Percentiles rank a stretch among this genome's conserved stretches.
Evolutionary conservation across 2,329 filamentous ascomycete genomes (phyloP).

Genomic region (Colletotrichum paranaense): DNA sequence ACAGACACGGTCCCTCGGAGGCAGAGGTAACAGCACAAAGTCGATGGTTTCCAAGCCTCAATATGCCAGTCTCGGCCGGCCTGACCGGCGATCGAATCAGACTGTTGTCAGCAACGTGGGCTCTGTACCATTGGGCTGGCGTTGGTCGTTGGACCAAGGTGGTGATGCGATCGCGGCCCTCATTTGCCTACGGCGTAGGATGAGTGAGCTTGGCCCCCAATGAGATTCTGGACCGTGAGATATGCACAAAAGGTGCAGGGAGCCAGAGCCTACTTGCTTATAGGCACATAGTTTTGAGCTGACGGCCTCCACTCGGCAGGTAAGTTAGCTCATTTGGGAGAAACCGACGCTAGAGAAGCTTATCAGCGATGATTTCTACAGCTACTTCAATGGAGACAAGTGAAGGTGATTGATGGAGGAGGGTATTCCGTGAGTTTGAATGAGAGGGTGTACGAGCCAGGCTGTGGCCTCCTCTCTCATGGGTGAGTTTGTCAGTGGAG

Average conservation of each 20-base stretch:
- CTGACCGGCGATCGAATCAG: constrained; percentile 6
- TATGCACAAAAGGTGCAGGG: constrained; percentile 12
- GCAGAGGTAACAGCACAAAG: not conserved
- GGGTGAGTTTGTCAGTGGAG: not conserved
- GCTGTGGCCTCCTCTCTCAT: not conserved
- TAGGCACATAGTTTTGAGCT: not conserved
- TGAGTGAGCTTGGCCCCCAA: not conserved
- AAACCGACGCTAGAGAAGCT: not conserved
- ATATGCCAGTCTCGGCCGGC: constrained; percentile 26
- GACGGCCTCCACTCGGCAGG: not conserved
- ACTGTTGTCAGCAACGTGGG: constrained; percentile 4
- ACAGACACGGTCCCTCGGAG: too few species aligned
- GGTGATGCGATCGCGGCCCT: constrained; percentile 9
- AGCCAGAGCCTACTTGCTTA: constrained; percentile 22
- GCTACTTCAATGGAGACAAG: not conserved
- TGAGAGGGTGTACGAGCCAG: not conserved
- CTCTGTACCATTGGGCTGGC: constrained; percentile 11
- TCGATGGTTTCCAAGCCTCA: constrained; percentile 5
- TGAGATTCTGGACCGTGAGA: not conserved
- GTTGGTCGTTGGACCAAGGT: not conserved
- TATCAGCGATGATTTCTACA: not conserved
- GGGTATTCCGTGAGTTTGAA: not conserved
- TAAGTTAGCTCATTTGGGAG: not conserved
- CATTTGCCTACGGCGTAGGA: constrained; percentile 11
- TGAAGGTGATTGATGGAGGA: not conserved